phyloP scores from a whole-genome alignment of 1,284 basidiomycete genomes.

The Tetrapyrgos nigripes region DNA sequence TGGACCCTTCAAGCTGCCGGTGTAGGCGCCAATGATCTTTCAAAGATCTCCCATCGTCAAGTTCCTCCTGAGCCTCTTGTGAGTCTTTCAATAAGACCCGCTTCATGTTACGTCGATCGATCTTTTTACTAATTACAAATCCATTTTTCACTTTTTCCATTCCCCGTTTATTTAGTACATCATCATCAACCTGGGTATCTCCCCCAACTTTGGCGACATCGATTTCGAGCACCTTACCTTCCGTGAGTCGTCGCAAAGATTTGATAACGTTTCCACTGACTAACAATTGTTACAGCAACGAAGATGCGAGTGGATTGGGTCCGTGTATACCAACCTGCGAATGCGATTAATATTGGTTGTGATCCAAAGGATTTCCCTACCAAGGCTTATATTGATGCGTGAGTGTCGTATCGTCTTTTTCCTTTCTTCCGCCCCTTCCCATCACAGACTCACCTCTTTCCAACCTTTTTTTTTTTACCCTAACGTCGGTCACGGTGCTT shows the following conservation, averaged over 20 bases:
- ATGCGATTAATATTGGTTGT: conserved; percentile 69
- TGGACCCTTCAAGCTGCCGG: conserved; percentile 71
- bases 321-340: conserved; percentile 69
- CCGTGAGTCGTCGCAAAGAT: conserved; percentile 53
- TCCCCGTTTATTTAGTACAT: conserved; percentile 50
- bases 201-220: conserved; percentile 64
- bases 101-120: no score
- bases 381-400: conserved; percentile 61
- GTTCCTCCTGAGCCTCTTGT: conserved; percentile 77
- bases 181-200: conserved; percentile 73
- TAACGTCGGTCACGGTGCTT: conserved; percentile 28
- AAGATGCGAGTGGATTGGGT: conserved; percentile 73
- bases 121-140: neutral
- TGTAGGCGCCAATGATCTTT: conserved; percentile 58
- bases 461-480: neutral
- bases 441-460: neutral
- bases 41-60: conserved; percentile 63
- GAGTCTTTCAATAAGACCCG: conserved; percentile 11
- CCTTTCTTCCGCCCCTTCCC: neutral
- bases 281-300: conserved; percentile 25
- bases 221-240: conserved; percentile 58
- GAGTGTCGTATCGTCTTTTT: conserved; percentile 22
- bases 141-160: conserved; percentile 2
- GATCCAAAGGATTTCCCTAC: conserved; percentile 74
- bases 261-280: no score